A percentile compares a stretch with the other conserved stretches of the same genome.
phyloP scores from a whole-genome alignment of 345 rosid species.

The Cardiospermum halicacabum region DNA sequence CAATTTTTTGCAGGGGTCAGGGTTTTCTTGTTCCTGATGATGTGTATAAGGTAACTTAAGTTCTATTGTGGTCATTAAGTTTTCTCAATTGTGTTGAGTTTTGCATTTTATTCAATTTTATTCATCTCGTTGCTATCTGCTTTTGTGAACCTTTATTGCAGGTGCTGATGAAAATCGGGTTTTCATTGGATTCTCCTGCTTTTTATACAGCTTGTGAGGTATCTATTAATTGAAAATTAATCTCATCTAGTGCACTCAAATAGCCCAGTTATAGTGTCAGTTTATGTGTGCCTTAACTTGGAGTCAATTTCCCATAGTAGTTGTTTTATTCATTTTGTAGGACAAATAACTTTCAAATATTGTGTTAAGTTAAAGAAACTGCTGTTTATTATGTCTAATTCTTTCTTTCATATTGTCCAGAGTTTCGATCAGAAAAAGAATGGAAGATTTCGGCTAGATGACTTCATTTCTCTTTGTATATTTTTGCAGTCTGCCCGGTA shows the following conservation, averaged over 20 bases:
- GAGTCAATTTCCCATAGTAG: too few species aligned
- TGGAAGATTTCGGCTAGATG: constrained; percentile 58
- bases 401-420: constrained; percentile 25
- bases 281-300: too few species aligned
- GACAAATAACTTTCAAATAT: too few species aligned
- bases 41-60: constrained; percentile 41
- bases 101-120: background rate
- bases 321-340: background rate
- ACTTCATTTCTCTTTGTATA: constrained; percentile 65
- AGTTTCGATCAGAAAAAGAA: constrained; percentile 62
- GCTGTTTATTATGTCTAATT: background rate
- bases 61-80: background rate
- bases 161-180: constrained; percentile 64
- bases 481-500: constrained; percentile 67
- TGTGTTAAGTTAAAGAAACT: background rate
- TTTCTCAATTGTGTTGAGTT: background rate
- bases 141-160: constrained; percentile 24
- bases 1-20: constrained; percentile 40
- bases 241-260: too few species aligned
- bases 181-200: constrained; percentile 58
- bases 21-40: constrained; percentile 56
- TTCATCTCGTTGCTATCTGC: background rate
- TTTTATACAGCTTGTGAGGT: constrained; percentile 71
- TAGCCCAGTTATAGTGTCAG: too few species aligned
- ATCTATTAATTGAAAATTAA: background rate